Percentiles rank a stretch among this genome's conserved stretches.
Evolutionary conservation across 331 rosid species (phyloP).

Genomic region (Ulmus americana): DNA sequence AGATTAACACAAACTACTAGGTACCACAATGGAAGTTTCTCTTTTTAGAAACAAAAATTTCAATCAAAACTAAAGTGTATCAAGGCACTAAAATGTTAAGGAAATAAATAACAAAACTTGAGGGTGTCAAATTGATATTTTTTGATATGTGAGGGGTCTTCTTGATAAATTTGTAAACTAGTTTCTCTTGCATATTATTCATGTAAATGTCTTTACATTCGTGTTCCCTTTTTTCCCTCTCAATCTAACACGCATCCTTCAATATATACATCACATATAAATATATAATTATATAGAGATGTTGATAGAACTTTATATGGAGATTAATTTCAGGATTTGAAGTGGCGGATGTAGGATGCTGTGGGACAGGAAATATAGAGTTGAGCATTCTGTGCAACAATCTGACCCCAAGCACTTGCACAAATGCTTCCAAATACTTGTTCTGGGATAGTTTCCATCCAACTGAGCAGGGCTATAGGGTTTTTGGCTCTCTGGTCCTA

Average conservation of each 20-base stretch:
- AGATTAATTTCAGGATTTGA: slow-evolving; percentile 13
- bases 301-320: neutral
- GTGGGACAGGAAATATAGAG: slow-evolving; percentile 20
- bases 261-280: neutral
- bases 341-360: slow-evolving; percentile 16
- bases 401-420: slow-evolving; percentile 9
- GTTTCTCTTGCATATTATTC: too few species aligned
- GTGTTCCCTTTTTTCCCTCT: too few species aligned
- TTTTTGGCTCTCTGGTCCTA: neutral
- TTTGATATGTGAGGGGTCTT: too few species aligned
- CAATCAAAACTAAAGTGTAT: too few species aligned
- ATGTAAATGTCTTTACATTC: too few species aligned
- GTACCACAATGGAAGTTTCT: too few species aligned
- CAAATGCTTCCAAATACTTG: neutral
- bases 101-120: too few species aligned
- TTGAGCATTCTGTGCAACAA: slow-evolving; percentile 4
- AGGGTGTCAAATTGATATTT: too few species aligned
- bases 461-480: neutral
- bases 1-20: too few species aligned
- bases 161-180: too few species aligned
- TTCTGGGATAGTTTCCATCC: slow-evolving; percentile 28
- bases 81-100: too few species aligned
- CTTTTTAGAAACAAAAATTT: too few species aligned
- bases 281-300: neutral
- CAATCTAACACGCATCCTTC: neutral